These are phyloP conservation scores for Talaromyces atroroseus DNA, from an alignment of 2,329 filamentous ascomycete genomes.

Conservation along the genomic window DNA sequence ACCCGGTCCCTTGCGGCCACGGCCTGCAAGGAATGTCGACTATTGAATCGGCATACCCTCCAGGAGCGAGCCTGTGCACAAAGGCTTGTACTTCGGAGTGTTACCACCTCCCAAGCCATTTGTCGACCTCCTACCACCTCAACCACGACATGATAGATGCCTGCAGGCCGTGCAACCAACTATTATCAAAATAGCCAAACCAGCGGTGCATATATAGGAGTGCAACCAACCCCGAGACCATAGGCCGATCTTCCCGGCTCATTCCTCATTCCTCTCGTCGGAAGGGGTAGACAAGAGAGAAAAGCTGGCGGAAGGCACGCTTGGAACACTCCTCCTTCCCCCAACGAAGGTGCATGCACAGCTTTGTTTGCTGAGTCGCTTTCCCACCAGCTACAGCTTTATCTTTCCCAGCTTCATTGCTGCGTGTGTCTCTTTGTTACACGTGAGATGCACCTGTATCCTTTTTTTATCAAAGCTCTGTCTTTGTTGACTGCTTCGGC, in stretches of 20 bases:
- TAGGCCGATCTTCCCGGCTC: neutral
- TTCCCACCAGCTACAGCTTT: neutral
- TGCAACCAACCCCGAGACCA: neutral
- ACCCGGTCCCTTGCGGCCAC: constrained; percentile 7
- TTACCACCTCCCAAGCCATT: neutral
- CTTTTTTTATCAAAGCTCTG: constrained; percentile 2
- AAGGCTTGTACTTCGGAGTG: neutral
- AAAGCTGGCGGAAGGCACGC: neutral
- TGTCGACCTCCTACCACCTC: neutral
- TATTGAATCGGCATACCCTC: neutral
- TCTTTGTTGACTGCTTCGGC: neutral
- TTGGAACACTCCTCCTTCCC: neutral
- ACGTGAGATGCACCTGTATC: constrained; percentile 7
- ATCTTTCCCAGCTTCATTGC: neutral
- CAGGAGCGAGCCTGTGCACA: neutral
- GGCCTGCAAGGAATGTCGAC: constrained; percentile 8
- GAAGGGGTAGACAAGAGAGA: neutral
- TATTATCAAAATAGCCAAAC: neutral
- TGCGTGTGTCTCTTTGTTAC: neutral
- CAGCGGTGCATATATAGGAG: neutral
- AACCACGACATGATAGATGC: neutral
- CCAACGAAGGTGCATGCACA: neutral
- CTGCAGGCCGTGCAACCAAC: neutral
- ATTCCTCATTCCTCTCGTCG: constrained; percentile 6
- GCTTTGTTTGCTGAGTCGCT: neutral